Base-by-base conservation (phyloP, 352 stramenopile species). In the Phytophthora europaea region DNA sequence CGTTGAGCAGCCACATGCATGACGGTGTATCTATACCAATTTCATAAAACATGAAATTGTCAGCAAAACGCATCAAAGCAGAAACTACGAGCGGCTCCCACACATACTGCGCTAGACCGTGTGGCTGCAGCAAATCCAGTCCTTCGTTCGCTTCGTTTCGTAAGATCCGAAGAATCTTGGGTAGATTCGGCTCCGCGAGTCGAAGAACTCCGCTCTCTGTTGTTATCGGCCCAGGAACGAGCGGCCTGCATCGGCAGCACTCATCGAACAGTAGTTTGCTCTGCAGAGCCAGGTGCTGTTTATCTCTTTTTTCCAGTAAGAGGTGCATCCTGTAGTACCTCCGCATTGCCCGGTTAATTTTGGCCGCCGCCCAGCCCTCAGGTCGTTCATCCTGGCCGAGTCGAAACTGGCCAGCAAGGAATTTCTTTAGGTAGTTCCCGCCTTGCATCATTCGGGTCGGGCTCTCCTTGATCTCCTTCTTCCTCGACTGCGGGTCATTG, bases 221-320 rank as follows among this genome's bases (percentile, higher is more conserved):
- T 31, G 78, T 77, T 5, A 67, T 79, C 0, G 85, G 84, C 0
- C 88, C 87, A 43, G 85, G 78, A 4, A 83, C 73, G 5, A 94
- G 72, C 12, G 83, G 85, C 1, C 68, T 79, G 38, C 87, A 93
- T 66, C 87, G 85, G 62, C 87, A 90, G 63, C 88, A 95, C 64
- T 95, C 87, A 8, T 93, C 84, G 58, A 91, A 95, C 3, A 95
- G 74, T 23, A 82, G 81, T 59, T 92, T 94, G 68, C 80, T 89
- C 63, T 92, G 87, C 45, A 76, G 62, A 5, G 67, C 71, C 0
- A 92, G 72, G 57, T 90, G 81, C n/a, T 89, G 66, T 10, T 85
- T 77, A 33, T 81, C 65, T 15, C 73, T 65, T 16, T 73, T 86
- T 20, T 83, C 62, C n/a, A 77, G 61, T 10, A 91, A 51, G 15